Percentiles rank a stretch among this genome's conserved stretches.
Evolutionary conservation across 2,329 filamentous ascomycete genomes (phyloP).

Genomic region (Sporothrix phasma): DNA sequence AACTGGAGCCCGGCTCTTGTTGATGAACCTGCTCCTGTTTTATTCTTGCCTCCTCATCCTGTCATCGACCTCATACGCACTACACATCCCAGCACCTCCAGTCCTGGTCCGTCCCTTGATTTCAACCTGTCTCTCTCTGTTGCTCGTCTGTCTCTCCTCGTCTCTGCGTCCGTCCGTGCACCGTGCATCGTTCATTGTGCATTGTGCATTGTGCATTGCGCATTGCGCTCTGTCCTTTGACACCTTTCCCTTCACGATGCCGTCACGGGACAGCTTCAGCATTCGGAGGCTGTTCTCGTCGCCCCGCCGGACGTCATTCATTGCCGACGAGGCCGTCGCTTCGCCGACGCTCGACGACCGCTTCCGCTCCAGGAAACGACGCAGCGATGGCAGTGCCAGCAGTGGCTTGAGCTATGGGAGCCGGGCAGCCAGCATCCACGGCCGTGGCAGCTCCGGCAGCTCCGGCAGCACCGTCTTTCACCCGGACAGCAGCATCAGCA

Average conservation of each 20-base stretch:
- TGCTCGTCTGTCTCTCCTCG: background rate
- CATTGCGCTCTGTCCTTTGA: too few relatives aligned
- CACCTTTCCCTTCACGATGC: conserved; percentile 26
- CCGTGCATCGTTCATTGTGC: too few relatives aligned
- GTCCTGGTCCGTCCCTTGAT: background rate
- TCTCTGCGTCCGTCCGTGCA: background rate
- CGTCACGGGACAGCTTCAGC: conserved; percentile 34
- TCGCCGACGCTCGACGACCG: background rate
- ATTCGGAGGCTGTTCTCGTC: conserved; percentile 35
- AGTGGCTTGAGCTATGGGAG: background rate
- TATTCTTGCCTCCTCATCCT: background rate
- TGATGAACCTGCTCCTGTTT: background rate
- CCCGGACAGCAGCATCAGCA: conserved; percentile 23
- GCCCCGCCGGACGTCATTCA: conserved; percentile 18
- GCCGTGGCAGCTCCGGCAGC: background rate
- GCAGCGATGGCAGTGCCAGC: background rate
- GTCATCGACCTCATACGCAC: background rate
- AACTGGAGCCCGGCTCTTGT: background rate
- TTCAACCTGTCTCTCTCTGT: background rate
- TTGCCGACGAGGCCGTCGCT: background rate
- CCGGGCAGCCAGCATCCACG: background rate
- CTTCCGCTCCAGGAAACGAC: background rate
- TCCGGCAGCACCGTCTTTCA: conserved; percentile 16
- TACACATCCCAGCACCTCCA: background rate
- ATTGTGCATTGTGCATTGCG: too few relatives aligned